Evolutionary conservation across 2,329 filamentous ascomycete species (phyloP).

Genomic region (Ascochyta clinopodiicola): DNA sequence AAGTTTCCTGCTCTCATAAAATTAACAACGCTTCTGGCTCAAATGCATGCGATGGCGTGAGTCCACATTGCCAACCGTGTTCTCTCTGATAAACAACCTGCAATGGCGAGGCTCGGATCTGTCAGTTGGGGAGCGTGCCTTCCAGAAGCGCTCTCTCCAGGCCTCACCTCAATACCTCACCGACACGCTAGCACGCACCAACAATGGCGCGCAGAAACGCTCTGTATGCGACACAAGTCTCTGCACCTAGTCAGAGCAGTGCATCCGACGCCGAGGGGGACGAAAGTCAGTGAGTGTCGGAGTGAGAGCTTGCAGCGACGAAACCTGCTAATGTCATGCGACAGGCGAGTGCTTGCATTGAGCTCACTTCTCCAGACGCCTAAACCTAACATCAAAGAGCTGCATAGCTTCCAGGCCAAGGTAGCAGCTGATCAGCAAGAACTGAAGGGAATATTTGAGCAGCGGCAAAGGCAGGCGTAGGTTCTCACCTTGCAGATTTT

Average conservation of each 20-base stretch:
- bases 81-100: too few species aligned
- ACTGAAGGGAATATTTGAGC: conserved; percentile 26
- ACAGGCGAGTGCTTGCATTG: conserved; percentile 32
- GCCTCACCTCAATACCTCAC: conserved; percentile 1
- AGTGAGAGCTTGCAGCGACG: background rate
- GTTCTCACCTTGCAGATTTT: conserved; percentile 1
- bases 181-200: too few species aligned
- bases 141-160: background rate
- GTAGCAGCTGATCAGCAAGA: conserved; percentile 24
- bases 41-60: background rate
- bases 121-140: background rate
- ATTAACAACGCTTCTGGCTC: conserved; percentile 5
- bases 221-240: background rate
- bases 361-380: conserved; percentile 26
- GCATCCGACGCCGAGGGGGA: conserved; percentile 20
- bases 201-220: conserved; percentile 27
- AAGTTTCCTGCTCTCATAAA: background rate
- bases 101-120: background rate
- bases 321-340: conserved; percentile 1
- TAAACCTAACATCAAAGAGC: conserved; percentile 28
- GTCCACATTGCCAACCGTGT: background rate
- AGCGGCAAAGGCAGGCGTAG: conserved; percentile 31
- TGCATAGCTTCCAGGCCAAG: conserved; percentile 29
- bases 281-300: conserved; percentile 35
- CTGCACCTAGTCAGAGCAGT: conserved; percentile 6